Percentiles rank a stretch among this genome's conserved stretches.
Evolutionary conservation across 441 rosid species (phyloP).

Genomic region (Aquilaria agallochum): DNA sequence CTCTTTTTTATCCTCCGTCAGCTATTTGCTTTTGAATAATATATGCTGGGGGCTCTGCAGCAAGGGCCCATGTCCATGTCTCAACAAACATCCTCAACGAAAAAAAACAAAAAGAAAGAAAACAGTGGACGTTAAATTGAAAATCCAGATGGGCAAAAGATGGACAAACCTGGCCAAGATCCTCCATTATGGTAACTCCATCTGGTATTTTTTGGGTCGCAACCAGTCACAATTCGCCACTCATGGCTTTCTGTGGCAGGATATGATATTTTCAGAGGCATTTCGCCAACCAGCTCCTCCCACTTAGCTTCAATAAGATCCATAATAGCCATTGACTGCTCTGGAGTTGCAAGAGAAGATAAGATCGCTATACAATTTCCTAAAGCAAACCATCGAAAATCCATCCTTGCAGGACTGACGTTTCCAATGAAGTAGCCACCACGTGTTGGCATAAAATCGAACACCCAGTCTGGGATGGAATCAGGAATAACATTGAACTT

Average conservation of each 20-base stretch:
- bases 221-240: slow-evolving; percentile 82
- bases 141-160: slow-evolving; percentile 1
- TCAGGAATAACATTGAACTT: slow-evolving; percentile 93
- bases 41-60: too few species aligned
- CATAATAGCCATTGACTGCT: slow-evolving; percentile 89
- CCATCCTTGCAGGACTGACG: slow-evolving; percentile 94
- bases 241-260: slow-evolving; percentile 90
- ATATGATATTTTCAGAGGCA: slow-evolving; percentile 85
- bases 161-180: slow-evolving; percentile 87
- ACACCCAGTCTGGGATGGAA: slow-evolving; percentile 92
- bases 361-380: slow-evolving; percentile 87
- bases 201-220: slow-evolving; percentile 93
- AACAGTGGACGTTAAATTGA: too few species aligned
- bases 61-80: too few species aligned
- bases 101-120: too few species aligned
- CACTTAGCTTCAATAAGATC: slow-evolving; percentile 89
- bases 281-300: slow-evolving; percentile 95
- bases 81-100: too few species aligned
- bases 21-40: too few species aligned
- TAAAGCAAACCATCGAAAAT: slow-evolving; percentile 87
- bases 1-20: too few species aligned
- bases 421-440: slow-evolving; percentile 96
- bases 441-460: slow-evolving; percentile 87
- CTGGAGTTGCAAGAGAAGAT: slow-evolving; percentile 90
- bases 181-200: slow-evolving; percentile 99